Evolutionary conservation across 305 asterid genomes (phyloP), one percentile per base, ranked within the genome.

Genomic region (Solanum aculeatissimum): DNA sequence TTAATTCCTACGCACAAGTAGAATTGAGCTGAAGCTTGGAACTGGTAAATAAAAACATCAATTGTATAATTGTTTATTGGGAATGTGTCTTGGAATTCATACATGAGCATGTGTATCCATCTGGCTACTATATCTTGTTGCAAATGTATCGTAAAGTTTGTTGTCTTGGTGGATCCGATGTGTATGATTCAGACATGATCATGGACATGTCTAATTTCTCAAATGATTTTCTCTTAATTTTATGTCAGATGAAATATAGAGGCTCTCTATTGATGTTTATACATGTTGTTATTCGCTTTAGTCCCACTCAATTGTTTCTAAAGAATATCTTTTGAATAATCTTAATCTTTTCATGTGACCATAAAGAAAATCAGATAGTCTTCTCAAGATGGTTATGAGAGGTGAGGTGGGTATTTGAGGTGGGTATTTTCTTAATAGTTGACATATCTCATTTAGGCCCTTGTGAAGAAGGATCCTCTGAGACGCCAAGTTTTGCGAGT

Each of bases 401-500:
- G 81, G 42, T 47, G 60, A 74, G 81, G 60, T 47, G 15, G 23
- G n/a, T 25, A 47, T 74, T 60, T 74, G 81, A 45, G 62, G 14
- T 74, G 81, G 62, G 60, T 42, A 47, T 74, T 74, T 72, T 74
- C 81, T 47, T 77, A 77, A 51, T 49, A 77, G 82, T 77, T 77
- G 47, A 51, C 63, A 29, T 77, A 51, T 49, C 65, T 77, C 63
- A 49, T 51, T 85, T 92, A 95, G 98, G 98, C 98, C 84, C 90
- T 94, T 83, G 98, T 93, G 83, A 93, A 92, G 90, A 97, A 93
- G 88, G 98, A 97, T 89, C 96, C 99, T 54, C 87, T 94, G 69
- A 93, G 98, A 92, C 98, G 98, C 51, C 98, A 97, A 87, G 98
- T 97, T 68, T 86, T 97, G 88, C 91, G 96, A 86, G 99, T 95